Evolutionary conservation across 2,329 filamentous ascomycete species (phyloP).

Genomic region (Aspergillus pseudoviridinutans): DNA sequence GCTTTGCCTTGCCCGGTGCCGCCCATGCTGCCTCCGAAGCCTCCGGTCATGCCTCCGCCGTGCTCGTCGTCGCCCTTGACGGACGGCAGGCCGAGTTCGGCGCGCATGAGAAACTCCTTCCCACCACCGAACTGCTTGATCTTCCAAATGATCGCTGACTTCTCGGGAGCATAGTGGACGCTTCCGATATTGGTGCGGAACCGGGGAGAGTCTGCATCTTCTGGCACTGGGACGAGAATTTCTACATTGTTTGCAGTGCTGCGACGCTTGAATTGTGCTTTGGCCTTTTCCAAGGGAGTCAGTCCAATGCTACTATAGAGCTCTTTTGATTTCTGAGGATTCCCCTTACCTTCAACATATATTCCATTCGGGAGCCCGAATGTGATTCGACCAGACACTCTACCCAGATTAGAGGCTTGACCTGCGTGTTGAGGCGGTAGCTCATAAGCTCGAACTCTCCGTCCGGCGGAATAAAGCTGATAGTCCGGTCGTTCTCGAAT

Average conservation of each 20-base stretch:
- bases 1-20: conserved; percentile 81
- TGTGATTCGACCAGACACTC: conserved; percentile 97
- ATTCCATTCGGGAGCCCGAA: conserved; percentile 92
- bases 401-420: conserved; percentile 98
- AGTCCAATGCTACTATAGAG: background rate
- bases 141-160: conserved; percentile 98
- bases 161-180: conserved; percentile 96
- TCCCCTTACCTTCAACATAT: conserved; percentile 77
- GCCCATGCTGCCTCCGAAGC: conserved; percentile 95
- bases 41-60: conserved; percentile 95
- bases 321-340: background rate
- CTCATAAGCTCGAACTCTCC: conserved; percentile 99
- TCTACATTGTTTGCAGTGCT: conserved; percentile 99
- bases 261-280: conserved; percentile 95
- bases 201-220: conserved; percentile 91
- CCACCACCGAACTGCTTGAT: conserved; percentile 99
- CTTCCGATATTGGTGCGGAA: conserved; percentile 97
- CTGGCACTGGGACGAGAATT: conserved; percentile 93
- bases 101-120: conserved; percentile 98
- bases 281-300: conserved; percentile 54
- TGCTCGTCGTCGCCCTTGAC: conserved; percentile 94
- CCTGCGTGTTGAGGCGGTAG: conserved; percentile 96
- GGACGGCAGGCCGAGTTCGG: conserved; percentile 87
- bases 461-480: conserved; percentile 97
- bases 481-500: conserved; percentile 97